These are phyloP conservation scores for Dactylellina leptospora DNA, from an alignment of 2,329 filamentous ascomycete genomes.

Conservation along the genomic window DNA sequence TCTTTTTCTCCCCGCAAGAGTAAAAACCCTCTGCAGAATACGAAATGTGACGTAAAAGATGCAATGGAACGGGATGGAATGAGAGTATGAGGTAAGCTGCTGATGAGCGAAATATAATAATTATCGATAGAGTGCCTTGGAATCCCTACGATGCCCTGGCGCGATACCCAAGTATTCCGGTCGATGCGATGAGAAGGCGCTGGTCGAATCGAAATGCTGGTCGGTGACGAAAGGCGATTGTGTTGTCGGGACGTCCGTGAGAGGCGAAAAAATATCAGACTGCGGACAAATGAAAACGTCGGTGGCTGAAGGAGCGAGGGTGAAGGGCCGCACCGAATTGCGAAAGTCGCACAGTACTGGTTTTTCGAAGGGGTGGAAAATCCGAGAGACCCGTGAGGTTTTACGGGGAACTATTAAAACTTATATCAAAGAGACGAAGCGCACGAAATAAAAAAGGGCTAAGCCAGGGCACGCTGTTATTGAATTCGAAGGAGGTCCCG, in stretches of 20 bases:
- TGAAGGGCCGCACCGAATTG: background rate
- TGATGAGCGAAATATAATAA: conserved; percentile 26
- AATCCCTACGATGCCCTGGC: no score
- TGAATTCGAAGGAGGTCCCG: conserved; percentile 42
- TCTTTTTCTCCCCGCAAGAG: background rate
- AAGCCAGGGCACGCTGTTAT: conserved; percentile 37
- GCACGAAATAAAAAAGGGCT: conserved; percentile 7
- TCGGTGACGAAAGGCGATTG: no score
- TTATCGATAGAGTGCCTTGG: conserved; percentile 11
- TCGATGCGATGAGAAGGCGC: background rate
- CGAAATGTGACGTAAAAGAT: conserved; percentile 34
- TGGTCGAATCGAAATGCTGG: background rate
- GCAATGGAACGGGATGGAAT: conserved; percentile 3
- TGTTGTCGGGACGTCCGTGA: conserved; percentile 10
- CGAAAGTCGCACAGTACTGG: background rate
- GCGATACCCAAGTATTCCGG: no score
- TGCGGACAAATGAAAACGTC: conserved; percentile 26
- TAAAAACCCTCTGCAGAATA: background rate
- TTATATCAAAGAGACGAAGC: conserved; percentile 31
- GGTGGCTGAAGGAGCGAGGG: conserved; percentile 24
- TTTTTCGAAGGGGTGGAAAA: conserved; percentile 10
- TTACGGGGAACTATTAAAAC: conserved; percentile 29
- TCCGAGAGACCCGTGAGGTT: background rate
- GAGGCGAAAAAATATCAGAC: conserved; percentile 8
- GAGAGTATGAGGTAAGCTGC: conserved; percentile 8